phyloP scores from a whole-genome alignment of 192 early-diverging fungal genomes.

The Coemansia guatemalensis region DNA sequence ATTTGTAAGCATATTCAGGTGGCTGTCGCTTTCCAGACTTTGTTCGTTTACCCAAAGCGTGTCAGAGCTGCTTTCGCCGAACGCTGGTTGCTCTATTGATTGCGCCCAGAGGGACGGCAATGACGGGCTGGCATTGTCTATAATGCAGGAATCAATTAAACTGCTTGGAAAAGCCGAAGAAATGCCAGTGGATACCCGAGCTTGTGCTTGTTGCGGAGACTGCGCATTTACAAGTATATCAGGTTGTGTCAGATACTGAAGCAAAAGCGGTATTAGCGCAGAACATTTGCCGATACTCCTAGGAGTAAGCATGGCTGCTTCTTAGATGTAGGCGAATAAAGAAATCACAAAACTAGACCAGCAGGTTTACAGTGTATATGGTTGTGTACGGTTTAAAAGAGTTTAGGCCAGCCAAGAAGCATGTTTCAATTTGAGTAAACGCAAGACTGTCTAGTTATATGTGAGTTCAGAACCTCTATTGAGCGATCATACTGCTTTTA shows the following conservation, averaged over 20 bases:
- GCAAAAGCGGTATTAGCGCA: neutral
- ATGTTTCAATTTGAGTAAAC: too few species aligned
- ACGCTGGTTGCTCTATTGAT: neutral
- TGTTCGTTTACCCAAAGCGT: constrained; percentile 26
- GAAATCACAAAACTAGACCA: neutral
- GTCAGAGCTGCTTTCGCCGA: neutral
- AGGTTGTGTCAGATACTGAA: neutral
- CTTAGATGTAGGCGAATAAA: neutral
- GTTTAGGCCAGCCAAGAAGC: too few species aligned
- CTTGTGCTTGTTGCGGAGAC: neutral
- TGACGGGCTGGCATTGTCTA: neutral
- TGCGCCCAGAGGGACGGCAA: neutral
- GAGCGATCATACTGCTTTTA: too few species aligned
- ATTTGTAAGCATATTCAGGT: constrained; percentile 6
- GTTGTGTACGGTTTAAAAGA: too few species aligned
- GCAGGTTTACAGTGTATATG: too few species aligned
- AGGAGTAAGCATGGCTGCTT: neutral
- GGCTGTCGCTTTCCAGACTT: constrained; percentile 19
- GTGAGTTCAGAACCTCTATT: too few species aligned
- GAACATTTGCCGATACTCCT: neutral
- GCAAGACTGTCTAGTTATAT: too few species aligned
- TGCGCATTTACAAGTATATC: neutral
- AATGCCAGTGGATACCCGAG: neutral
- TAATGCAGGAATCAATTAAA: too few species aligned
- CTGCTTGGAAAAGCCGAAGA: too few species aligned